These are phyloP conservation scores for Abrus pulchellus DNA, from an alignment of 306 rosid species.

Conservation along the genomic window DNA sequence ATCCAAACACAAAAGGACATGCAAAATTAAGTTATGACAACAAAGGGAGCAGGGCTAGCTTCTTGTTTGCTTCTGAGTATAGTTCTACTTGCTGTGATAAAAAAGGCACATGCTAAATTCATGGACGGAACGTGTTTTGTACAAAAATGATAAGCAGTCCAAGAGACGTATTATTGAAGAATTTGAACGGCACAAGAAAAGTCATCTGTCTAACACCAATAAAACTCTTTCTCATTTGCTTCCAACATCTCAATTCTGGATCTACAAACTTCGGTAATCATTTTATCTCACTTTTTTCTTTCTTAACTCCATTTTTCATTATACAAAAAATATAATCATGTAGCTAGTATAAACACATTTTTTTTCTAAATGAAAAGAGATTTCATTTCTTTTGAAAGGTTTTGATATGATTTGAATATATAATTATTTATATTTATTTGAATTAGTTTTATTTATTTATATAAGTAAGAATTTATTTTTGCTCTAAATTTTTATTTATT, in stretches of 20 bases:
- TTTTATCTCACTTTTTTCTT: neutral
- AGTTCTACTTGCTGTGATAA: neutral
- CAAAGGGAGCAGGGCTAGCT: neutral
- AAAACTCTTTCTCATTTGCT: conserved; percentile 4
- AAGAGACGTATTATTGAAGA: neutral
- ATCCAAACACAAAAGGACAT: conserved; percentile 45
- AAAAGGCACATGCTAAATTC: conserved; percentile 29
- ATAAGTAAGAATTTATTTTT: too few relatives aligned
- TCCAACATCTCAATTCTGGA: conserved; percentile 10
- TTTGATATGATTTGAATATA: neutral
- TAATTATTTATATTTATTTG: neutral
- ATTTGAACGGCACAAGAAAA: neutral
- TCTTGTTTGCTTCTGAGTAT: conserved; percentile 27
- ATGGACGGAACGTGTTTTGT: neutral
- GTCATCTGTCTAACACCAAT: neutral
- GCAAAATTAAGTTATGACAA: neutral
- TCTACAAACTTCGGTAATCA: neutral
- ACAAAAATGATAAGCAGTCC: neutral
- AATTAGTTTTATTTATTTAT: neutral
- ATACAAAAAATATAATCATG: too few relatives aligned
- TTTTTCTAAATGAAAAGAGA: neutral
- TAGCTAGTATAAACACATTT: too few relatives aligned
- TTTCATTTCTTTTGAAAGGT: neutral
- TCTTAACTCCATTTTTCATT: too few relatives aligned
- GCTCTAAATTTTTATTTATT: too few relatives aligned